Evolutionary conservation across 169 alveolate genomes (phyloP), one percentile per base, ranked within the genome.

Genomic region (Plasmodium yoelii): DNA sequence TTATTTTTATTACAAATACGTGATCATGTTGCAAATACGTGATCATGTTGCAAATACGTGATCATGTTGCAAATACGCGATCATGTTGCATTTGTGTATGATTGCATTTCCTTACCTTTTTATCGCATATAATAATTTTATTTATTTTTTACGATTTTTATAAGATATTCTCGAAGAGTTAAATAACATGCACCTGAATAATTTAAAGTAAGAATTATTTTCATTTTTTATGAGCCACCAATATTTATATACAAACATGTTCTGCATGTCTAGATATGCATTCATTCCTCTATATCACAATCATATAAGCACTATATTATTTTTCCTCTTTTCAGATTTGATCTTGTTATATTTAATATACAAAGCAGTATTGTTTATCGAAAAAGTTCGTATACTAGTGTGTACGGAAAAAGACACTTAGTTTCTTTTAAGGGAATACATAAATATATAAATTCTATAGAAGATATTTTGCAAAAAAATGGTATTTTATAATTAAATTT

Each of bases 101-200:
- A n/a, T n/a, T n/a, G n/a, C n/a, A n/a, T n/a, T n/a, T n/a, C n/a
- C n/a, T n/a, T n/a, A n/a, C n/a, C n/a, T n/a, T 28, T 28, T 28
- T 28, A 34, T 5, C 8, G 26, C 55, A 24, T 15, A 44, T 19
- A 22, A 13, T 67, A 26, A 19, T 46, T 2, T 47, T 67, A 1
- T 18, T 15, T 22, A n/a, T 51, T 39, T 56, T 42, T 57, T 55
- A 13, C 22, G 2, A 7, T 56, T 24, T 19, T 73, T 3, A 9
- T n/a, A 75, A 75, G 88, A 75, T 46, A 49, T 75, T 12, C 67
- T 75, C 55, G 88, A 75, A 55, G 88, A 75, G 24, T 65, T 75
- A 10, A 75, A 64, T 5, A 75, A 75, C 56, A 75, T 75, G 88
- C 67, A 47, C 57, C 61, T 75, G 24, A 75, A 75, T 51, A 75